Percentiles rank a stretch among this genome's conserved stretches.
These are phyloP conservation scores for Auricularia auricula-judae DNA, from an alignment of 768 basidiomycete genomes.

Conservation along the genomic window DNA sequence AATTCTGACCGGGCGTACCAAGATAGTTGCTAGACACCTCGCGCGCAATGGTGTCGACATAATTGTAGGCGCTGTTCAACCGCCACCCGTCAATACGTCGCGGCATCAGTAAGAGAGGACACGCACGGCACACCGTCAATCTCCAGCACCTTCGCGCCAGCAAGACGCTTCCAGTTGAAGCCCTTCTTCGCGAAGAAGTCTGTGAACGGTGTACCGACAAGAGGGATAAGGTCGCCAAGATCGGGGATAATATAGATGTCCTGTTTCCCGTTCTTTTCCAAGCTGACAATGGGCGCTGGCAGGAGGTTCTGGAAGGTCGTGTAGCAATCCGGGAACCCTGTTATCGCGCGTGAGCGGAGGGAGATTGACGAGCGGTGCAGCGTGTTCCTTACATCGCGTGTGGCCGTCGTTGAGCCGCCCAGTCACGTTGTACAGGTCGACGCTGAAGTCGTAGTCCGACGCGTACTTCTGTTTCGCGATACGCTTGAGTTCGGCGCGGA, in stretches of 20 bases:
- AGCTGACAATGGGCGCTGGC: conserved; percentile 42
- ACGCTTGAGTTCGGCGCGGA: conserved; percentile 35
- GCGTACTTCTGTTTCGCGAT: conserved; percentile 38
- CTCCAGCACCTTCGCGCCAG: conserved; percentile 43
- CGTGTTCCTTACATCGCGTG: conserved; percentile 31
- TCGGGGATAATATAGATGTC: conserved; percentile 45
- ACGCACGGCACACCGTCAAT: conserved; percentile 34
- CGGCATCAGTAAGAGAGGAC: background rate
- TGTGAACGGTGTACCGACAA: conserved; percentile 35
- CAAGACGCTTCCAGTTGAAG: conserved; percentile 50
- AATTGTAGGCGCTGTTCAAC: conserved; percentile 30
- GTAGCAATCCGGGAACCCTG: conserved; percentile 50
- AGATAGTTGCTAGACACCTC: conserved; percentile 55
- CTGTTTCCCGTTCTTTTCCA: conserved; percentile 34
- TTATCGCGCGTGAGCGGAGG: background rate
- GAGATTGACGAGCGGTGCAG: background rate
- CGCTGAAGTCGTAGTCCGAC: conserved; percentile 60
- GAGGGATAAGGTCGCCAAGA: conserved; percentile 37
- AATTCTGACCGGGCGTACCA: conserved; percentile 19
- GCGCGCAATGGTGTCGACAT: conserved; percentile 44
- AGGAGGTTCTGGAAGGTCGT: conserved; percentile 41
- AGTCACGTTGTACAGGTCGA: conserved; percentile 42
- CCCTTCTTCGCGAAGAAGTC: conserved; percentile 33
- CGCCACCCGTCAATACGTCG: background rate
- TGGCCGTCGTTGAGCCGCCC: conserved; percentile 55